Evolutionary conservation across 1,284 basidiomycete genomes (phyloP), one percentile per base, ranked within the genome.

Genomic region (Singerocomus inundabilis): DNA sequence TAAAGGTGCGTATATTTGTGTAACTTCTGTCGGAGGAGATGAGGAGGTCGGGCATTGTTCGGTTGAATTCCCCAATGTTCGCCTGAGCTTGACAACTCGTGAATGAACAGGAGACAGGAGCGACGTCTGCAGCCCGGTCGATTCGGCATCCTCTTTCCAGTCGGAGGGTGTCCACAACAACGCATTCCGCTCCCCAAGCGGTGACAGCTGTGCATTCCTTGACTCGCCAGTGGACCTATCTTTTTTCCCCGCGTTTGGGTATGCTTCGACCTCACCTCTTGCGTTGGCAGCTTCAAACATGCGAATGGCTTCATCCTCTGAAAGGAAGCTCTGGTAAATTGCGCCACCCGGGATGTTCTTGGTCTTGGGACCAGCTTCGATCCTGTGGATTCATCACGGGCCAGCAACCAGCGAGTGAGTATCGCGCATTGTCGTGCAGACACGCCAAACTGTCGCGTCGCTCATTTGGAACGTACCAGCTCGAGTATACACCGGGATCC

Each of bases 401-500:
- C 33, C 24, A 35, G 33, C 16, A 33, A 48, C 26, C 35, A 39
- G 34, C 39, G 42, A 40, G 44, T 41, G 39, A 49, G 51, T 30
- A 18, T 26, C 21, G 16, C 28, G 32, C 8, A 49, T 49, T 33
- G 39, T 35, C 52, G 39, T 29, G 36, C 41, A 46, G 43, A 46
- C 50, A 49, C 57, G 49, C 42, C 33, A 43, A 42, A 50, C 36
- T 5, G 42, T 32, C 43, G 40, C 54, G 53, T 51, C 53, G 31
- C 38, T 32, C 40, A 38, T 25, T 11, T 5, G 39, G n/a, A 4
- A 72, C 72, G 61, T 58, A 79, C 78, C 78, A 81, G 30, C 59
- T 64, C 5, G 59, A 51, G 53, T 74, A 81, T 29, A 81, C 67
- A 1, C 80, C 79, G 6, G 74, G 71, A 15, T 63, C 47, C 15